phyloP scores from a whole-genome alignment of 176 grass and related monocot genomes.

The Secale cereale region DNA sequence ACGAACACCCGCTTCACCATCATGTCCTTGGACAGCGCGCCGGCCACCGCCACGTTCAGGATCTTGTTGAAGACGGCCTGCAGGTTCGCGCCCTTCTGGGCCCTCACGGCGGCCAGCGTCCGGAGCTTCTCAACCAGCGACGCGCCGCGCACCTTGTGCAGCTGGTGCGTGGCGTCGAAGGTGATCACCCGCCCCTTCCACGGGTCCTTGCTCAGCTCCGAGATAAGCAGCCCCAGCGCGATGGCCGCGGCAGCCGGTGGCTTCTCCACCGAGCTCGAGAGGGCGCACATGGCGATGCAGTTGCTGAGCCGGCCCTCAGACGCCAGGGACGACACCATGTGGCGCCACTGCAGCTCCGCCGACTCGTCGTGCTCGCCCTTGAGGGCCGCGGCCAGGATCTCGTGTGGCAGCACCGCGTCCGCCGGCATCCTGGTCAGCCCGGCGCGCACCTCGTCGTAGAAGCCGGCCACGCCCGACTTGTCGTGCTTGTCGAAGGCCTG shows the following conservation, averaged over 20 bases:
- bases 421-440: neutral
- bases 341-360: neutral
- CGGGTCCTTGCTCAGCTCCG: neutral
- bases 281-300: constrained; percentile 68
- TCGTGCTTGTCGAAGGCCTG: constrained; percentile 56
- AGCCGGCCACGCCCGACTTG: neutral
- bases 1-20: constrained; percentile 71
- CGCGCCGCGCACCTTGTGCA: constrained; percentile 27
- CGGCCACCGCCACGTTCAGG: constrained; percentile 29
- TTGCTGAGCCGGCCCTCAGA: neutral
- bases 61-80: constrained; percentile 18
- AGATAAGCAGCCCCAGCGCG: constrained; percentile 29
- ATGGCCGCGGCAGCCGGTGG: constrained; percentile 38
- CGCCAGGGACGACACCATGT: constrained; percentile 14
- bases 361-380: constrained; percentile 6
- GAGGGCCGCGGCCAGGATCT: neutral
- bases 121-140: constrained; percentile 45
- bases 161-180: neutral
- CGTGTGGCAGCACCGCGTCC: neutral
- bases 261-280: constrained; percentile 31
- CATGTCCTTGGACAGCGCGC: constrained; percentile 39
- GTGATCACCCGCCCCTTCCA: neutral
- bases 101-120: constrained; percentile 28
- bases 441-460: constrained; percentile 11
- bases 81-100: constrained; percentile 47